Evolutionary conservation across 768 basidiomycete genomes (phyloP), one percentile per base, ranked within the genome.

Genomic region (Agaricus subrufescens): DNA sequence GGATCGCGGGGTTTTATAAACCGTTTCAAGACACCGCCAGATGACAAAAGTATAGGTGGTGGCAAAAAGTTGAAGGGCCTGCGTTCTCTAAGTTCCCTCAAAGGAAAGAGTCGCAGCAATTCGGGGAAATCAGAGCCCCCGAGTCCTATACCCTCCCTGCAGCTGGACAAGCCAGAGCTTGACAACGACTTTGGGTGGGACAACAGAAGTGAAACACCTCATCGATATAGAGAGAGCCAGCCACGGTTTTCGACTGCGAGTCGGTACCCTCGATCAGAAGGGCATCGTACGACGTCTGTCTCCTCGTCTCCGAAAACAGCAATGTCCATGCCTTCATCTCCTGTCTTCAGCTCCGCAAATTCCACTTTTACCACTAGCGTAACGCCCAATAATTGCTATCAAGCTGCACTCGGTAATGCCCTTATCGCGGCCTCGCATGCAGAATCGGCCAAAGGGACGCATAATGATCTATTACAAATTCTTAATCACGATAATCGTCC

Each of bases 381-480:
- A 58, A 65, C 63, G 11, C 54, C 54, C 4, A 66, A 72, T n/a
- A 69, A 66, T 25, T 76, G 64, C 56, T 82, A 82, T 64, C 88
- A 91, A 61, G 85, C 82, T 12, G 79, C 86, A 2, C 77, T 98
- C n/a, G 92, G 87, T 37, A 93, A 89, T 57, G 94, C 94, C 2
- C 79, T 99, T 31, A 85, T 95, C 43, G 91, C 92, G 25, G 96
- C 96, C 0, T 95, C 94, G 1, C 95, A 99, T 67, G 89, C 95
- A 2, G 96, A 98, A 67, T 94, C 93, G 4, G 83, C 93, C 26
- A 87, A 87, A 60, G 95, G 97, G 47, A 91, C 90, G 0, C 92
- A 96, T 63, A 82, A 85, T 55, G 97, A 99, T 71, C 80, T 99
- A 14, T 67, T 98, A 58, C 87, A 92, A 63, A 96, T 99, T 66